Evolutionary conservation across 2,329 filamentous ascomycete genomes (phyloP), one percentile per base, ranked within the genome.

Genomic region (Metarhizium sp.): DNA sequence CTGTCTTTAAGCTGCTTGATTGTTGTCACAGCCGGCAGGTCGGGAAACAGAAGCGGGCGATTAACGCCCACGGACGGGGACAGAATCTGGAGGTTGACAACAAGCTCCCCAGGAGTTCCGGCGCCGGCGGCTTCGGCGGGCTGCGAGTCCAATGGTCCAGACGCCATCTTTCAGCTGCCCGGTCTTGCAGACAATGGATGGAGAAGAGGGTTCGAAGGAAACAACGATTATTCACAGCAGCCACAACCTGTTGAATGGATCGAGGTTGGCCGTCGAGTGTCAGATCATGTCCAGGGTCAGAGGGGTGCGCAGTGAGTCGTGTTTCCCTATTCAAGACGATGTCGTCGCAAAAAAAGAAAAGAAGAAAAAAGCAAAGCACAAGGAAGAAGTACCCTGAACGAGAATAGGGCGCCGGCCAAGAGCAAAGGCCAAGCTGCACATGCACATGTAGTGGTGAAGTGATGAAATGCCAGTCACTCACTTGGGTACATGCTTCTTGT

Each of bases 1-100:
- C 71, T 79, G 47, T 77, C 75, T 64, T 85, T 85, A 38, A 86
- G 69, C 65, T 82, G 71, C 55, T 74, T 75, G 50, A 85, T 71
- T 0, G 80, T 84, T 2, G 78, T 81, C 1, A 71, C 70, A 45
- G 73, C 71, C 14, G 77, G 70, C 11, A 84, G 66, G 25, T 70
- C 66, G 29, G 75, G 70, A 50, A 85, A 79, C 46, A 70, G 66
- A 51, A 84, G 64, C 16, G 78, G 77, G 20, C 74, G 72, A 52
- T 73, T 75, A 13, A 82, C 77, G 40, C 75, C 76, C 51, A 75
- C 69, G 14, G 80, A 84, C 4, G 82, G 82, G 57, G 82, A 85
- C 45, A 85, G 65, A 57, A 86, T 71, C 58, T 82, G 76, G 52
- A 86, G 72, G 56, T 78, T 82, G 66, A 84, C 76, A 40, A 70